Evolutionary conservation across 768 basidiomycete species (phyloP).

Genomic region (Harrya chromipes): DNA sequence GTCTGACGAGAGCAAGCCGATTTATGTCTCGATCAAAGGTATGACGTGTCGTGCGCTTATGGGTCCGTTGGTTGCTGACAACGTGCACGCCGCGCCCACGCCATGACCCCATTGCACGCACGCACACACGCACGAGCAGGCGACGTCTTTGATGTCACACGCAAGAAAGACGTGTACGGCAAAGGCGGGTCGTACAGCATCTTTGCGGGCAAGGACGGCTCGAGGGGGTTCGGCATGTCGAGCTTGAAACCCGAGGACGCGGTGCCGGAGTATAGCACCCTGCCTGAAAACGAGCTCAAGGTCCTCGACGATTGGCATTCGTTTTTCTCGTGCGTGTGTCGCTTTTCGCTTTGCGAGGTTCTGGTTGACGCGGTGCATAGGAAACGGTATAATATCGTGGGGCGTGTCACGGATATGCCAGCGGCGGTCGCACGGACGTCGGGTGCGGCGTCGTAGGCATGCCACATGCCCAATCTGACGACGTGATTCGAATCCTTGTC

Average conservation of each 20-base stretch:
- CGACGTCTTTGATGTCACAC: slow-evolving; percentile 85
- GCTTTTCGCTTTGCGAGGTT: neutral
- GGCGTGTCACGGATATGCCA: slow-evolving; percentile 61
- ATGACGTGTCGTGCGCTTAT: neutral
- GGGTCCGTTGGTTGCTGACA: slow-evolving; percentile 38
- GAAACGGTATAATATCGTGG: slow-evolving; percentile 88
- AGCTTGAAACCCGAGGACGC: slow-evolving; percentile 86
- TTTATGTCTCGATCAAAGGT: slow-evolving; percentile 95
- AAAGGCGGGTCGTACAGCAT: slow-evolving; percentile 72
- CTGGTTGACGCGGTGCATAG: slow-evolving; percentile 31
- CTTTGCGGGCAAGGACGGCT: slow-evolving; percentile 94
- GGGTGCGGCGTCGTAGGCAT: too few species aligned
- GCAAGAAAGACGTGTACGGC: slow-evolving; percentile 88
- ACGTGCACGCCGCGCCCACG: neutral
- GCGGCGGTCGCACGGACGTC: slow-evolving; percentile 26
- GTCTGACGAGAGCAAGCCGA: slow-evolving; percentile 56
- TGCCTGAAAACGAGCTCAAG: slow-evolving; percentile 70
- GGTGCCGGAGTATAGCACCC: slow-evolving; percentile 75
- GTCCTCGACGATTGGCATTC: slow-evolving; percentile 85
- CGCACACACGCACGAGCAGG: slow-evolving; percentile 52
- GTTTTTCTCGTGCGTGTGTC: slow-evolving; percentile 82
- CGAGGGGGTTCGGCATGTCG: slow-evolving; percentile 84
- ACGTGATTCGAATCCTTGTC: too few species aligned
- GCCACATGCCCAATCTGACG: too few species aligned
- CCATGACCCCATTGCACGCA: neutral